Evolutionary conservation across 2,329 filamentous ascomycete species (phyloP).

Genomic region (Trichoderma koningiopsis): DNA sequence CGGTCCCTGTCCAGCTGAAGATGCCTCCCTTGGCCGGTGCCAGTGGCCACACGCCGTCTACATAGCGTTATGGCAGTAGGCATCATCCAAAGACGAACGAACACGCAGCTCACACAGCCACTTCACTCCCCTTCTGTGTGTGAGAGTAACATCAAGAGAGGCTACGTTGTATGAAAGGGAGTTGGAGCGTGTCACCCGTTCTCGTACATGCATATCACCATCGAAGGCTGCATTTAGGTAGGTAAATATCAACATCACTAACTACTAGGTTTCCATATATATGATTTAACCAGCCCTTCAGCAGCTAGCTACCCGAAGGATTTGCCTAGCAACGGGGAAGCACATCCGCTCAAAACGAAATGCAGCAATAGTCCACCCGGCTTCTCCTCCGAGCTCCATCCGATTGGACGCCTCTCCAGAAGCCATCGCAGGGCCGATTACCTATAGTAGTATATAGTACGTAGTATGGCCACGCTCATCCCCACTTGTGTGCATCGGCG

Average conservation of each 20-base stretch:
- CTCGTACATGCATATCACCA: not conserved
- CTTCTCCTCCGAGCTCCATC: not conserved
- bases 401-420: not conserved
- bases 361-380: not conserved
- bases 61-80: not conserved
- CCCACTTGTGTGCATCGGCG: not conserved
- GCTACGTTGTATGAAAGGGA: too few species aligned
- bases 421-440: not conserved
- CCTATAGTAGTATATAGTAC: not conserved
- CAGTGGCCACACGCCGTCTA: not conserved
- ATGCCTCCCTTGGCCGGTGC: not conserved
- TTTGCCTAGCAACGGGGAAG: not conserved
- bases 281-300: not conserved
- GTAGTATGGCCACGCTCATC: not conserved
- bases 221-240: not conserved
- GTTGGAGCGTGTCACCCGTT: not conserved
- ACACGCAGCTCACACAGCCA: not conserved
- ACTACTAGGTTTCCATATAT: not conserved
- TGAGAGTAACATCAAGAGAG: not conserved
- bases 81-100: not conserved
- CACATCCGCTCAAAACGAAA: not conserved
- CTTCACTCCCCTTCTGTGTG: not conserved
- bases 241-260: not conserved
- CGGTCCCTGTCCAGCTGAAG: not conserved
- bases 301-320: not conserved